These are phyloP conservation scores for Pestalotiopsis sp. DNA, from an alignment of 2,329 filamentous ascomycete species.

Conservation along the genomic window DNA sequence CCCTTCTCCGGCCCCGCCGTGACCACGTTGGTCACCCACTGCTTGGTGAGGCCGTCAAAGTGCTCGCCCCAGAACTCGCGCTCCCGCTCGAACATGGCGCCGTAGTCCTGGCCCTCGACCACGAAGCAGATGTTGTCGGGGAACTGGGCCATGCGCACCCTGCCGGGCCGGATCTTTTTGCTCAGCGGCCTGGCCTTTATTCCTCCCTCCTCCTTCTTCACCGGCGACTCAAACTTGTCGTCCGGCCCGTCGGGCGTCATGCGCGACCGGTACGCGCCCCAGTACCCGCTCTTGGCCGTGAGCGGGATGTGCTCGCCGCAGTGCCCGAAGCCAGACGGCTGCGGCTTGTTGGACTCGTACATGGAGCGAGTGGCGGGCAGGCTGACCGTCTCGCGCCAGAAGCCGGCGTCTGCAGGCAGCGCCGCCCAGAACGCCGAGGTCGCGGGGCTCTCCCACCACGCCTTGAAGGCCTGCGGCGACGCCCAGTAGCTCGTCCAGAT, in stretches of 20 bases:
- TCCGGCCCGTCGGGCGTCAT: background rate
- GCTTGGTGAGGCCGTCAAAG: constrained; percentile 1
- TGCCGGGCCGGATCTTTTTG: background rate
- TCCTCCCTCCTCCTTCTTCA: background rate
- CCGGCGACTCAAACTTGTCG: background rate
- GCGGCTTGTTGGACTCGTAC: constrained; percentile 1
- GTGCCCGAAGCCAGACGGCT: background rate
- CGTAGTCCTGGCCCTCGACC: constrained; percentile 6
- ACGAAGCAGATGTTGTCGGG: constrained; percentile 10
- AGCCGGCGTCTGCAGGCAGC: background rate
- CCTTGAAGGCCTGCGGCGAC: background rate
- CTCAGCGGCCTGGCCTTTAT: background rate
- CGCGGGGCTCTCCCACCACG: background rate
- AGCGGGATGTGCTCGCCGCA: background rate
- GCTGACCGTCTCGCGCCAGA: constrained; percentile 3
- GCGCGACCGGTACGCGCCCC: background rate
- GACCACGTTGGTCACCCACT: background rate
- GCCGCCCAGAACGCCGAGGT: background rate
- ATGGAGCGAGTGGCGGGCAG: background rate
- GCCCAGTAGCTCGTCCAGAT: constrained; percentile 1
- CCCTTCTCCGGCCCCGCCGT: background rate
- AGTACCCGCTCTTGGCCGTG: background rate
- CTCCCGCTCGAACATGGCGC: constrained; percentile 1
- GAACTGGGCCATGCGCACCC: background rate
- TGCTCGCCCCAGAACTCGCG: background rate